These are phyloP conservation scores for Ceratocystis variospora DNA, from an alignment of 2,329 filamentous ascomycete species.

Conservation along the genomic window DNA sequence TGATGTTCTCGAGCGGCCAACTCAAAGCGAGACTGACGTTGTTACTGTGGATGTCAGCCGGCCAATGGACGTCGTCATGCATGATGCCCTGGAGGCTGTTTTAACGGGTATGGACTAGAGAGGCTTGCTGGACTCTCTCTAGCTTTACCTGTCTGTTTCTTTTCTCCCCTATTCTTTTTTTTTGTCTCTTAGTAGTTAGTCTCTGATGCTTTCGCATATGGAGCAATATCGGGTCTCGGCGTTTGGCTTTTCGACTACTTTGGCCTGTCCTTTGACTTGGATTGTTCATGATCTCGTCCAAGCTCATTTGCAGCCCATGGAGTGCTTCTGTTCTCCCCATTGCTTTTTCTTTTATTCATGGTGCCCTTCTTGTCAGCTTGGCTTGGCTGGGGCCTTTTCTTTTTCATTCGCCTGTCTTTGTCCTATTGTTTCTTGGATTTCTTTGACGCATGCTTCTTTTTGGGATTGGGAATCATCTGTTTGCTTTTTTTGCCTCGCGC, in stretches of 20 bases:
- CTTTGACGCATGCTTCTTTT: neutral
- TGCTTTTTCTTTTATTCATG: neutral
- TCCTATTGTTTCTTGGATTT: neutral
- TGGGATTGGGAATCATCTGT: neutral
- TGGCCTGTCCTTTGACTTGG: neutral
- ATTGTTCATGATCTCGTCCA: conserved; percentile 16
- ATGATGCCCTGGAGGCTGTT: conserved; percentile 45
- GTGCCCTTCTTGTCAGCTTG: neutral
- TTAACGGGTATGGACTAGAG: conserved; percentile 33
- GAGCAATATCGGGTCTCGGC: neutral
- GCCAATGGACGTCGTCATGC: conserved; percentile 44
- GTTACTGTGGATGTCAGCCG: conserved; percentile 56
- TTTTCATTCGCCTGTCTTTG: neutral
- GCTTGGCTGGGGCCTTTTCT: neutral
- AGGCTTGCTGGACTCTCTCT: conserved; percentile 1
- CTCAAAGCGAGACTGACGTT: conserved; percentile 55
- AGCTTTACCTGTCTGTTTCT: neutral
- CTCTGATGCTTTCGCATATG: neutral
- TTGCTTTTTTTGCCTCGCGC: neutral
- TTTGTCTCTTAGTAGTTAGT: neutral
- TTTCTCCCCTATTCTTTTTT: neutral
- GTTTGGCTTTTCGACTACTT: neutral
- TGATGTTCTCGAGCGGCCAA: conserved; percentile 70
- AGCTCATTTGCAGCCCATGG: neutral
- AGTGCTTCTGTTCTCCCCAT: neutral